Base-by-base conservation (phyloP, 768 basidiomycete genomes). In the Pilatotrama ljubarskyi region DNA sequence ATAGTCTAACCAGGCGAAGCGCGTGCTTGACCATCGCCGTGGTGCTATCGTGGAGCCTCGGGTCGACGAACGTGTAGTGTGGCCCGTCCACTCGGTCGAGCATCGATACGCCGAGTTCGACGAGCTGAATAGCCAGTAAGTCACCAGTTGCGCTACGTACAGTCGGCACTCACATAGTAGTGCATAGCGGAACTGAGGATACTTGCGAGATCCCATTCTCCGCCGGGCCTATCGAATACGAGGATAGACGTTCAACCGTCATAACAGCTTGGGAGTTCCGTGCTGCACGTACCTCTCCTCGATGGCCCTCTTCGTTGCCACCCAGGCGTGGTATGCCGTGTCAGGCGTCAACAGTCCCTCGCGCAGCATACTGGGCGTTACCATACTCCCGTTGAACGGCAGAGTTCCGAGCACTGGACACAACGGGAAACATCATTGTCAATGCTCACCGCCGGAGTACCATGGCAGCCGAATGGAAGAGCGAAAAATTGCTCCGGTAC, bases 1-100 rank as follows among this genome's bases (percentile, higher is more conserved):
- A 82, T 46, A 76, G 69, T 37, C 62, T 63, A 29, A 79, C 67
- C 58, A 85, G 64, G 9, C 75, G 72, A 14, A 67, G 66, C 8
- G 83, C 83, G 61, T 76, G 75, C 20, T 68, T 55, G 5, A 81
- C 73, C 70, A 88, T 80, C 25, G 64, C 72, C 2, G 43, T 42
- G 0, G 70, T 50, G 62, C 82, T 68, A 9, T 68, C 65, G 53
- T 78, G 72, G n/a, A 72, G 65, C 38, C 81, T 74, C 7, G 83
- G 78, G 68, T 85, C 83, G 47, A 87, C 69, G 51, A 81, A 80
- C 17, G 80, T 75, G 38, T 82, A 69, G 52, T 85, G 80, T 1
- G 79, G 78, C 0, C 83, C 84, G 3, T 73, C 65, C 43, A 74
- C 75, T n/a, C 76, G 71, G 57, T 80, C 77, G 48, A 78, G 65